Evolutionary conservation across 2,329 filamentous ascomycete genomes (phyloP).

Genomic region (Rhynchosporium graminicola): DNA sequence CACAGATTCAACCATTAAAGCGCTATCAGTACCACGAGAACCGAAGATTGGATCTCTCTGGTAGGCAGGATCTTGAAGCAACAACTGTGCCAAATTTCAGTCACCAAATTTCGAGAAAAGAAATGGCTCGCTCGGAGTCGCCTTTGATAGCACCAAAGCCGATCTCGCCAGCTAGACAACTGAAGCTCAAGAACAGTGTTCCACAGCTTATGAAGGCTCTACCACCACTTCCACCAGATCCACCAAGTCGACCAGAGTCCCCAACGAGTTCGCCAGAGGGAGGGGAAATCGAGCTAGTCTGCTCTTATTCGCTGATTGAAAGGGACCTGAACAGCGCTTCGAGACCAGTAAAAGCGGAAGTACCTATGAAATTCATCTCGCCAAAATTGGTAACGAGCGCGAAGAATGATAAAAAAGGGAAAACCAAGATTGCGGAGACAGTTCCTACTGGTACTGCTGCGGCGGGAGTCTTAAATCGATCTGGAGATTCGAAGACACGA

Average conservation of each 20-base stretch:
- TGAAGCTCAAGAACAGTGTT: constrained; percentile 41
- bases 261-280: constrained; percentile 1
- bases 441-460: constrained; percentile 3
- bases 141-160: constrained; percentile 41
- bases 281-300: constrained; percentile 18
- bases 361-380: background rate
- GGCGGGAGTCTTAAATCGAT: background rate
- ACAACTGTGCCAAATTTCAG: constrained; percentile 27
- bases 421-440: background rate
- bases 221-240: constrained; percentile 36
- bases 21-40: constrained; percentile 16
- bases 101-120: constrained; percentile 30
- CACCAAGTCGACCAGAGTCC: constrained; percentile 13
- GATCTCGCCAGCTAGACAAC: constrained; percentile 40
- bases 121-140: constrained; percentile 32
- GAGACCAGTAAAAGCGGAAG: constrained; percentile 8
- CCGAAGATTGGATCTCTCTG: constrained; percentile 13
- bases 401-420: background rate
- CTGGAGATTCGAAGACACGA: background rate
- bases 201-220: constrained; percentile 42
- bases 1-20: constrained; percentile 16
- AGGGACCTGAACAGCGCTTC: background rate
- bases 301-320: constrained; percentile 20
- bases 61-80: constrained; percentile 1
- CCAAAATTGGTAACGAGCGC: background rate